Conservation (phyloP, 192 early-diverging fungal species). For the Phlyctochytrium bullatum region DNA sequence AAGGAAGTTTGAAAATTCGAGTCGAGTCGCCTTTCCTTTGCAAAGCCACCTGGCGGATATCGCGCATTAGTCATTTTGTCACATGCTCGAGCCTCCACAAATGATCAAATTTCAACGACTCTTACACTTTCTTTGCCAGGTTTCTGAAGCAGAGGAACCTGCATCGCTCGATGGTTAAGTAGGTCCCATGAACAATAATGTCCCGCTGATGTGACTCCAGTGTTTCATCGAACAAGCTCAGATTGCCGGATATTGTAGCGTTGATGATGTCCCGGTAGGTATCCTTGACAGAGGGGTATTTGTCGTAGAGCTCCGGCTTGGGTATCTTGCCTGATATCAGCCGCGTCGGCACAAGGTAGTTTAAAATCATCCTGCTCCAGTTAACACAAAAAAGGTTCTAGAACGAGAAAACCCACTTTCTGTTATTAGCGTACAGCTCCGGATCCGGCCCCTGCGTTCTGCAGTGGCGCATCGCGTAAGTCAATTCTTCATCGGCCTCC, state of each 20-base stretch:
- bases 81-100: neutral
- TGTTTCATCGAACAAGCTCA: slow-evolving; percentile 69
- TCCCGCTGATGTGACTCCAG: slow-evolving; percentile 54
- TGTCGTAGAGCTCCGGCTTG: slow-evolving; percentile 49
- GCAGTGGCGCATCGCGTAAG: slow-evolving; percentile 50
- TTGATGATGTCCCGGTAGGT: slow-evolving; percentile 64
- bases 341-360: slow-evolving; percentile 75
- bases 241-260: slow-evolving; percentile 72
- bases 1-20: slow-evolving; percentile 63
- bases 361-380: slow-evolving; percentile 65
- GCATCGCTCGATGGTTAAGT: slow-evolving; percentile 76
- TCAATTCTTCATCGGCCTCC: slow-evolving; percentile 54
- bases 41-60: slow-evolving; percentile 44
- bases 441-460: neutral
- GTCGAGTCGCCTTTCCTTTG: slow-evolving; percentile 47
- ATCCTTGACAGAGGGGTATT: slow-evolving; percentile 55
- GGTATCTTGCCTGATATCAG: slow-evolving; percentile 75
- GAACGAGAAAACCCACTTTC: neutral
- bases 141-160: slow-evolving; percentile 69
- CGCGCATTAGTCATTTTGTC: no score
- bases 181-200: slow-evolving; percentile 70
- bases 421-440: slow-evolving; percentile 29
- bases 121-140: slow-evolving; percentile 79
- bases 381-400: neutral
- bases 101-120: slow-evolving; percentile 2